phyloP scores from a whole-genome alignment of 345 rosid species.

The Linum lewisii region DNA sequence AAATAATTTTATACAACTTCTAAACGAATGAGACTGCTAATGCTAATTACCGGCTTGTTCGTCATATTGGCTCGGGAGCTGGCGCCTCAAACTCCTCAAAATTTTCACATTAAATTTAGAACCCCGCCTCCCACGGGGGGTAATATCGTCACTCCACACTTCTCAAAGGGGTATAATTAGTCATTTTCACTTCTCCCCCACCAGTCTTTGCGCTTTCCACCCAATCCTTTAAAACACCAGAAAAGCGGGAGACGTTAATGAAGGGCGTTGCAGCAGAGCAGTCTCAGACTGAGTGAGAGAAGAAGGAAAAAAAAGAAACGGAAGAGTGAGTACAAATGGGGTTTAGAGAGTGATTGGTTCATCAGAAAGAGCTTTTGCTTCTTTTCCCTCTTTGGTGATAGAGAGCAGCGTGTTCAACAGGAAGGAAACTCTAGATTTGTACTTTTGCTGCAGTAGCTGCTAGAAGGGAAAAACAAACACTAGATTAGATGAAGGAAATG shows the following conservation, averaged over 20 bases:
- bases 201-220: constrained; percentile 11
- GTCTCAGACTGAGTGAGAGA: constrained; percentile 6
- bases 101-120: not conserved
- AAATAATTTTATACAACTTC: too few relatives aligned
- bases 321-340: constrained; percentile 13
- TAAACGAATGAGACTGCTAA: too few relatives aligned
- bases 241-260: constrained; percentile 66
- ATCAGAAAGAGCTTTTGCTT: not conserved
- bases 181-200: constrained; percentile 11
- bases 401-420: not conserved
- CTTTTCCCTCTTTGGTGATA: not conserved
- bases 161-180: constrained; percentile 16
- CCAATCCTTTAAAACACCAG: constrained; percentile 44
- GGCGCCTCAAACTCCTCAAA: too few relatives aligned
- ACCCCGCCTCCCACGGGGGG: constrained; percentile 3
- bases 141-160: constrained; percentile 10
- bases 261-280: too few relatives aligned
- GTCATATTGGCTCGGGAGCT: too few relatives aligned
- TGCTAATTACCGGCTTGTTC: too few relatives aligned
- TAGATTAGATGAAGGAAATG: constrained; percentile 16
- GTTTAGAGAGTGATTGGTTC: constrained; percentile 12
- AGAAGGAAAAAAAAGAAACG: not conserved
- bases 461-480: not conserved
- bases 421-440: not conserved
- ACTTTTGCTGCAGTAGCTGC: not conserved